Evolutionary conservation across 2,329 filamentous ascomycete genomes (phyloP), one percentile per base, ranked within the genome.

Genomic region (Trichoderma citrinoviride): DNA sequence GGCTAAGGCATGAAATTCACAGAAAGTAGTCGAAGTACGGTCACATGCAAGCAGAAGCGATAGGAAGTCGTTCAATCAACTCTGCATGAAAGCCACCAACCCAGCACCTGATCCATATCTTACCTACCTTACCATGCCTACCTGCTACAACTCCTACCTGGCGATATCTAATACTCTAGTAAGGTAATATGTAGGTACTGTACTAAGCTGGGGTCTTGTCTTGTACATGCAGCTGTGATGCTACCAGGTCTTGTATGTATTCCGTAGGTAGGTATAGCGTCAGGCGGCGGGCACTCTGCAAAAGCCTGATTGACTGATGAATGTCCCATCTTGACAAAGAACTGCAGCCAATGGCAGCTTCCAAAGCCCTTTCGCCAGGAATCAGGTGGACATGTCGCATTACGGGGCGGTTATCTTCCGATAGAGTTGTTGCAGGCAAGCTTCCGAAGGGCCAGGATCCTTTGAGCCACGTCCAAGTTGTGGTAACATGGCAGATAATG

Each of bases 371-470:
- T 29, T 53, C 3, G 52, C 40, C 27, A 14, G 52, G 15, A 15
- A 17, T 15, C 10, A 21, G 15, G 29, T 29, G n/a, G 12, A 37
- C 10, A 5, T 40, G 29, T 29, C 50, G 49, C n/a, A 19, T 53
- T 53, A 43, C 33, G 21, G 17, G 40, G 53, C n/a, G 46, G 29
- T 12, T 21, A 23, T 61, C 57, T 61, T 61, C 57, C 57, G 47
- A 52, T 61, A 52, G 52, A 52, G 47, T 52, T 61, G 21, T 33
- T 61, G 57, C 57, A 52, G 57, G 19, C 29, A 60, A 41, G 44
- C 56, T 43, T 61, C 47, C 57, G 37, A 17, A 52, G 37, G 25
- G 21, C 37, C 37, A 52, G 23, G n/a, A 27, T 27, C 56, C 41
- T 15, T 21, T 23, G 19, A 54, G 29, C 15, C 17, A n/a, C 17